Conservation (phyloP, 2,329 filamentous ascomycete species). For the Emydomyces testavorans region DNA sequence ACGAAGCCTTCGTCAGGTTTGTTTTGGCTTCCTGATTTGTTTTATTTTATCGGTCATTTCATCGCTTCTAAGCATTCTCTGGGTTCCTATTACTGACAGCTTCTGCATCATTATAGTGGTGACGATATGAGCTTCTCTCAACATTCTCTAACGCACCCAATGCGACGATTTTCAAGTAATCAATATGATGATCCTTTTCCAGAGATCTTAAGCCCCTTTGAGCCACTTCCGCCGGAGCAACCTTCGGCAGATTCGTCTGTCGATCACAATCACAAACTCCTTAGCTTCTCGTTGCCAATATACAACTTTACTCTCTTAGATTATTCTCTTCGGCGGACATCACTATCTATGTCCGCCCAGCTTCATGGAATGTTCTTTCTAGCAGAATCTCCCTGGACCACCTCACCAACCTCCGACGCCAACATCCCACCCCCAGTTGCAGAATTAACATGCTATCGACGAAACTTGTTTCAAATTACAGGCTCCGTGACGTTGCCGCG, state of each 20-base stretch:
- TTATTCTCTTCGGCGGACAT: slow-evolving; percentile 45
- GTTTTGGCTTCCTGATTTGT: no score
- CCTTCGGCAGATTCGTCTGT: slow-evolving; percentile 44
- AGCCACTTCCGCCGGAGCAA: slow-evolving; percentile 18
- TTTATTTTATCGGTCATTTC: no score
- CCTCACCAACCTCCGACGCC: slow-evolving; percentile 42
- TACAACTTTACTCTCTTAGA: slow-evolving; percentile 51
- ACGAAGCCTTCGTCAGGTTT: slow-evolving; percentile 51
- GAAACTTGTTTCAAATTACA: slow-evolving; percentile 92
- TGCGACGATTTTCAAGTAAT: slow-evolving; percentile 42
- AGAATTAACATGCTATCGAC: slow-evolving; percentile 88
- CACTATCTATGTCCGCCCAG: slow-evolving; percentile 49
- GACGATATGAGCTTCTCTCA: slow-evolving; percentile 43
- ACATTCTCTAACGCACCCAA: slow-evolving; percentile 28
- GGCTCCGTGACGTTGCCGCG: slow-evolving; percentile 74
- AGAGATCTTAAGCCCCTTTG: slow-evolving; percentile 33
- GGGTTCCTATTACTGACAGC: slow-evolving; percentile 13
- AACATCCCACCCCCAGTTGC: slow-evolving; percentile 42
- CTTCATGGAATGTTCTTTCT: slow-evolving; percentile 60
- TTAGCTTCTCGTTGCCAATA: slow-evolving; percentile 58
- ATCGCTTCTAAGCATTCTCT: no score
- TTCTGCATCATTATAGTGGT: slow-evolving; percentile 28
- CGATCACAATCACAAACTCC: slow-evolving; percentile 56
- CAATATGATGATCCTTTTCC: slow-evolving; percentile 42
- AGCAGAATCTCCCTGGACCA: slow-evolving; percentile 52